Conservation (phyloP, 805 yeast genomes). For the Spathaspora girioi region DNA sequence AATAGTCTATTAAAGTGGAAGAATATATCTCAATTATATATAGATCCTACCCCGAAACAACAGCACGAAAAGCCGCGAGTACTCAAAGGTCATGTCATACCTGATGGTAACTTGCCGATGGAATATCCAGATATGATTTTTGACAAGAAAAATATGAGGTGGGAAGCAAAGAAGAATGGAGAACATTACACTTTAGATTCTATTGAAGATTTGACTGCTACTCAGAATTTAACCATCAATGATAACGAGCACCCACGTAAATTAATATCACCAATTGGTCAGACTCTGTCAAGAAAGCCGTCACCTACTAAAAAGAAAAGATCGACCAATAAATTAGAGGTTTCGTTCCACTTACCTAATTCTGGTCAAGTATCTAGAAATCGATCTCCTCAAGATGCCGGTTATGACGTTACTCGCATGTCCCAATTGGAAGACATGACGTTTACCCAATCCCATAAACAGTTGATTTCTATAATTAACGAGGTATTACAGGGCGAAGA, state of each 20-base stretch:
- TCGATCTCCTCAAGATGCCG: neutral
- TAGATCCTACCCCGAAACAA: slow-evolving; percentile 7
- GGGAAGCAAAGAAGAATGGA: slow-evolving; percentile 21
- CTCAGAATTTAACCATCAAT: neutral
- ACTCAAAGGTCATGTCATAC: slow-evolving; percentile 31
- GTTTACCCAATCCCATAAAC: slow-evolving; percentile 44
- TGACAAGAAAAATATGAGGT: slow-evolving; percentile 25
- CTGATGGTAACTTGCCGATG: slow-evolving; percentile 29
- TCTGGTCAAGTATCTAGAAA: slow-evolving; percentile 5
- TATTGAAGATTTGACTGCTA: slow-evolving; percentile 29
- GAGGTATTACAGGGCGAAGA: slow-evolving; percentile 26
- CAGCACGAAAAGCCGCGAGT: slow-evolving; percentile 8
- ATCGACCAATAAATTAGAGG: slow-evolving; percentile 26
- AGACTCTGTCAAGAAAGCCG: too few relatives aligned
- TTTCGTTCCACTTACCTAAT: slow-evolving; percentile 37
- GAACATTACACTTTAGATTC: slow-evolving; percentile 29
- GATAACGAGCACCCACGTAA: neutral
- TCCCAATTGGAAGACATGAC: slow-evolving; percentile 44
- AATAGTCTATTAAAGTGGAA: slow-evolving; percentile 29
- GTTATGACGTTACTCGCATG: slow-evolving; percentile 35
- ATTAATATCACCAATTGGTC: neutral
- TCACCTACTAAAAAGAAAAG: slow-evolving; percentile 2
- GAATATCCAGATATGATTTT: slow-evolving; percentile 33
- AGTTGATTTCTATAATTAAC: slow-evolving; percentile 44
- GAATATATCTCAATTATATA: slow-evolving; percentile 32